Percentiles rank a stretch among this genome's conserved stretches.
Evolutionary conservation across 345 rosid genomes (phyloP).

Genomic region (Cardamine chenopodiifolia): DNA sequence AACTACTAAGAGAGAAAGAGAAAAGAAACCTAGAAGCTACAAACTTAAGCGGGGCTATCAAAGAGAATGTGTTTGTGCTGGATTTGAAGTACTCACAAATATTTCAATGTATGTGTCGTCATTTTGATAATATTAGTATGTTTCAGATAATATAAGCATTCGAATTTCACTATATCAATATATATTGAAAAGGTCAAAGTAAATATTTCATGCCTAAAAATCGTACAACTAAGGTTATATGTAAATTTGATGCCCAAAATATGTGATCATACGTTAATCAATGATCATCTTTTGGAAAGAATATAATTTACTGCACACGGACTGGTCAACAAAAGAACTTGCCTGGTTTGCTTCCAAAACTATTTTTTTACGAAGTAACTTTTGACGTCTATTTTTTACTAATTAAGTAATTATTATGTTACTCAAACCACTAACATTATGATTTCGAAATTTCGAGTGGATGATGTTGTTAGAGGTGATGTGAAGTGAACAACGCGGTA

Average conservation of each 20-base stretch:
- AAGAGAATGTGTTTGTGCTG: background rate
- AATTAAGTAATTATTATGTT: slow-evolving; percentile 16
- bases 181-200: background rate
- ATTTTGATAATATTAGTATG: background rate
- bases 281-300: background rate
- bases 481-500: background rate
- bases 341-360: background rate
- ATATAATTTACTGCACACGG: slow-evolving; percentile 14
- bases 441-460: background rate
- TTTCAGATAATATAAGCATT: background rate
- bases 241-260: background rate
- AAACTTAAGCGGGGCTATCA: background rate
- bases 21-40: background rate
- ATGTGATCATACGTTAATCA: slow-evolving; percentile 7
- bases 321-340: slow-evolving; percentile 17
- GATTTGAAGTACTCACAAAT: background rate
- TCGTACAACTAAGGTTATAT: background rate
- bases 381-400: background rate
- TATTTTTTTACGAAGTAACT: background rate
- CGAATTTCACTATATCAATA: background rate
- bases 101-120: background rate
- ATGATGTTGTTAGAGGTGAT: slow-evolving; percentile 5
- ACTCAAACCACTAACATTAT: background rate
- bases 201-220: background rate
- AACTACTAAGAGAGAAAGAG: background rate